Base-by-base conservation (phyloP, 2,329 filamentous ascomycete genomes). In the Phaeosphaeria sp. region DNA sequence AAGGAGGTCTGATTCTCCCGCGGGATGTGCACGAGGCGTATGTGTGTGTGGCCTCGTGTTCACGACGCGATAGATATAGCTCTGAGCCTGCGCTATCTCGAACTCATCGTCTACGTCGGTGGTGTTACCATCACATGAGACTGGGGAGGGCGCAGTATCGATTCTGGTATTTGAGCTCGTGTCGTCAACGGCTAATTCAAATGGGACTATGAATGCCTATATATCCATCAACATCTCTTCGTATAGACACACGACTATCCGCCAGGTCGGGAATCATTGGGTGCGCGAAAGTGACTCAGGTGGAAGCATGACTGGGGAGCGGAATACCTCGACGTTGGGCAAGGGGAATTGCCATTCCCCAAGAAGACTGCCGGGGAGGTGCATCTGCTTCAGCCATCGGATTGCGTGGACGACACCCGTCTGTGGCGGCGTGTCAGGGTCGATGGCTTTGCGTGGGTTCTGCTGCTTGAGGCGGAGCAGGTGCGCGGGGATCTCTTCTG, bases 361-460 rank as follows among this genome's bases (percentile, higher is more conserved):
- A 15, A 68, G 30, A 42, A 68, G 55, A 27, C 55, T 59, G 3
- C 40, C 56, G 2, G 66, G 67, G 30, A 72, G 57, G 36, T 53
- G 46, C 7, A 66, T 51, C 33, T 71, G 62, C 22, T 42, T 60
- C 45, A 71, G 36, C 40, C 55, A 72, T 6, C 49, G 47, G 11
- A 65, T 58, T 3, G 69, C 69, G 20, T 46, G 51, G 13, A 60
- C 51, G 1, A 66, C 22, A 11, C 58, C 62, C 3, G 6, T 2
- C 2, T 50, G 51, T 2, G 61, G 59, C 4, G 67, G 65, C 17
- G 27, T 44, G 1, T 68, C 65, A 2, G 67, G 67, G 25, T 72
- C 63, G 46, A 71, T 51, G 13, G 53, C 40, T 6, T 51, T 27
- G 4, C 58, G 18, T 1, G 66, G 58, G 25, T 60, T 20, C 25